Evolutionary conservation across 2,329 filamentous ascomycete species (phyloP).

Genomic region (Colletotrichum magnum): DNA sequence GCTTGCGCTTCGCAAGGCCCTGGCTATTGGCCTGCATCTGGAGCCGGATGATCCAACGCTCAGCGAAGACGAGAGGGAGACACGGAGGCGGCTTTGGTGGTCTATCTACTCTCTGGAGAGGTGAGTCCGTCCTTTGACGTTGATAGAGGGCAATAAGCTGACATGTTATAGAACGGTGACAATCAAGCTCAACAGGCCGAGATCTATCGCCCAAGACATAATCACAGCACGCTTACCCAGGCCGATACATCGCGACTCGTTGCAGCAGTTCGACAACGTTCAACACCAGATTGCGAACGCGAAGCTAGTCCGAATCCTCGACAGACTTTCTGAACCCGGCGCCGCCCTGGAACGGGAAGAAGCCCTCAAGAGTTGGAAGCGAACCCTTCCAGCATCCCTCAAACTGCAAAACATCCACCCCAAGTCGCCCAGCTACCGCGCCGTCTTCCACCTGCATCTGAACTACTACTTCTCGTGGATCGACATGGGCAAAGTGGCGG

Average conservation of each 20-base stretch:
- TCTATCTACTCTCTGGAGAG: constrained; percentile 49
- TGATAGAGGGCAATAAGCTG: background rate
- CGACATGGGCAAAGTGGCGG: constrained; percentile 51
- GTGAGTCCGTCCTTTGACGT: constrained; percentile 25
- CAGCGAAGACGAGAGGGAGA: constrained; percentile 44
- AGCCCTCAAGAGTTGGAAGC: constrained; percentile 51
- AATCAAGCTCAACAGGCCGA: constrained; percentile 46
- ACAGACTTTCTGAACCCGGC: constrained; percentile 45
- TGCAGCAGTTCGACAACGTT: constrained; percentile 51
- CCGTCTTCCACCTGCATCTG: constrained; percentile 52
- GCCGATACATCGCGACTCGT: constrained; percentile 41
- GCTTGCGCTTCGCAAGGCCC: constrained; percentile 47
- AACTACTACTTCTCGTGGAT: constrained; percentile 56
- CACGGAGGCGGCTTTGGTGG: constrained; percentile 47
- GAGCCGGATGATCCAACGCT: constrained; percentile 44
- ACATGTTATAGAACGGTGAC: constrained; percentile 41
- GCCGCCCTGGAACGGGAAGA: constrained; percentile 33
- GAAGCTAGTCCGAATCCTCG: constrained; percentile 48
- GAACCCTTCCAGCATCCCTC: constrained; percentile 46
- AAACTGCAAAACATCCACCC: constrained; percentile 48
- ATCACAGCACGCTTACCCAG: constrained; percentile 44
- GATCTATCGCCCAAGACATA: constrained; percentile 43
- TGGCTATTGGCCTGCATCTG: constrained; percentile 48
- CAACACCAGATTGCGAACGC: constrained; percentile 50
- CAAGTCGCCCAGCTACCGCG: constrained; percentile 47